A percentile compares a stretch with the other conserved stretches of the same genome.
Conservation (phyloP, 345 rosid species). For the Rhizophora mangle region DNA sequence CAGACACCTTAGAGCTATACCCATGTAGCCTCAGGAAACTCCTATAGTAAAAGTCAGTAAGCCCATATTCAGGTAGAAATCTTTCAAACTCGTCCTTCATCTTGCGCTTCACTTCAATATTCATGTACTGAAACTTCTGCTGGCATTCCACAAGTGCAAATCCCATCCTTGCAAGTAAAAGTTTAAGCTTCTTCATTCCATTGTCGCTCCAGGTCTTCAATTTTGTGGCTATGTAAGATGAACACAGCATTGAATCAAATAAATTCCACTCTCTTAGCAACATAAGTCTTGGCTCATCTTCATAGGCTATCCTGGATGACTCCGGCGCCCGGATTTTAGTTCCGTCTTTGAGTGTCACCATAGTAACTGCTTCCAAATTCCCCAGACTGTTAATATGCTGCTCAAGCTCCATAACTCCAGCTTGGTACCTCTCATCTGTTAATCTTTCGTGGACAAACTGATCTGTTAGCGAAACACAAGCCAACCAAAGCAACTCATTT, state of each 20-base stretch:
- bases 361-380: conserved; percentile 70
- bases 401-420: conserved; percentile 97
- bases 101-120: conserved; percentile 70
- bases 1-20: conserved; percentile 89
- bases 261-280: conserved; percentile 88
- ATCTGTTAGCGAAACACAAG: conserved; percentile 90
- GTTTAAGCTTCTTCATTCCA: conserved; percentile 91
- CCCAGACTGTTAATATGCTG: conserved; percentile 83
- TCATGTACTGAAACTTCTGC: conserved; percentile 96
- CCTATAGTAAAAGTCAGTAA: conserved; percentile 76
- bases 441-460: conserved; percentile 94
- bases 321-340: conserved; percentile 86
- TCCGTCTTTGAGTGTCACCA: conserved; percentile 83
- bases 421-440: conserved; percentile 93
- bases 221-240: conserved; percentile 77
- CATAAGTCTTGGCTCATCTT: conserved; percentile 91
- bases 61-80: conserved; percentile 86
- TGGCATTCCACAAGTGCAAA: conserved; percentile 91
- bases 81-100: conserved; percentile 89
- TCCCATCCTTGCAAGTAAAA: conserved; percentile 94
- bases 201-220: conserved; percentile 96
- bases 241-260: conserved; percentile 95
- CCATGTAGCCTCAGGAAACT: conserved; percentile 86
- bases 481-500: conserved; percentile 89
- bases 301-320: conserved; percentile 79